phyloP scores from a whole-genome alignment of 345 rosid genomes.

The Salix dunnii region DNA sequence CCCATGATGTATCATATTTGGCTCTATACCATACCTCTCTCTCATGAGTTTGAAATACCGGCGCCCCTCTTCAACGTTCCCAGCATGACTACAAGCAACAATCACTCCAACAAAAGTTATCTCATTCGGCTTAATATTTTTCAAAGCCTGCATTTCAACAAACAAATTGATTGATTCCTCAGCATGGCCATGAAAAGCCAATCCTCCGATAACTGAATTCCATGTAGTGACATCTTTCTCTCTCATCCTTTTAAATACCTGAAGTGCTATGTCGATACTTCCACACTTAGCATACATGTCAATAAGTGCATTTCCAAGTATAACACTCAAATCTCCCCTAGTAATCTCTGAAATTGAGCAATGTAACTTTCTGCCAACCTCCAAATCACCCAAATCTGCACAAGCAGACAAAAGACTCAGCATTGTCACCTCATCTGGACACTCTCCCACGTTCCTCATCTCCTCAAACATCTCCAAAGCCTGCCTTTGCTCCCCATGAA shows the following conservation, averaged over 20 bases:
- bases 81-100: slow-evolving; percentile 64
- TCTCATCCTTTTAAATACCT: slow-evolving; percentile 52
- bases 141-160: slow-evolving; percentile 48
- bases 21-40: slow-evolving; percentile 42
- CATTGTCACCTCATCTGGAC: slow-evolving; percentile 63
- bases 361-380: slow-evolving; percentile 54
- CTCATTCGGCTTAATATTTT: slow-evolving; percentile 47
- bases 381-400: slow-evolving; percentile 52
- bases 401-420: slow-evolving; percentile 65
- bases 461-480: slow-evolving; percentile 61
- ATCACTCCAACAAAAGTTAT: slow-evolving; percentile 64
- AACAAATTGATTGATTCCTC: slow-evolving; percentile 47
- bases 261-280: slow-evolving; percentile 47
- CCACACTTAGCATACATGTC: slow-evolving; percentile 77
- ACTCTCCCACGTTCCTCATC: slow-evolving; percentile 58
- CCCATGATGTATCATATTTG: slow-evolving; percentile 65
- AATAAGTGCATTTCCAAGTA: slow-evolving; percentile 58
- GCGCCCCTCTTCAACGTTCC: slow-evolving; percentile 56
- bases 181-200: slow-evolving; percentile 62
- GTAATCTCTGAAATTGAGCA: slow-evolving; percentile 35
- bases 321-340: slow-evolving; percentile 22
- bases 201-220: slow-evolving; percentile 60
- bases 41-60: slow-evolving; percentile 51
- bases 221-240: slow-evolving; percentile 56
- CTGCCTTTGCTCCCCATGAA: slow-evolving; percentile 33